Conservation (phyloP, 202 grass and related monocot genomes). For the Saccharum hybrid region DNA sequence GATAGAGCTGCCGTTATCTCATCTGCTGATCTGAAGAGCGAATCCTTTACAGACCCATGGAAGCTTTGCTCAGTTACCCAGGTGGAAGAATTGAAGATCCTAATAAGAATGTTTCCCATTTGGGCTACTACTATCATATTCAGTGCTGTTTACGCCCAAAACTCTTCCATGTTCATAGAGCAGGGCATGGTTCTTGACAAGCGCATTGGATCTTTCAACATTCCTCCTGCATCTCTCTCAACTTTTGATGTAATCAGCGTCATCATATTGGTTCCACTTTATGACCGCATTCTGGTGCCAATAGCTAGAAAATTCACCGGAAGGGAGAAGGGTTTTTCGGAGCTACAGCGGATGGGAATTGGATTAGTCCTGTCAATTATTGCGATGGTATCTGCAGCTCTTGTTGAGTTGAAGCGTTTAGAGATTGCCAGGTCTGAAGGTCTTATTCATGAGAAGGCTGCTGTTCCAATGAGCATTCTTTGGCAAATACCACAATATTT, state of each 20-base stretch:
- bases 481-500: slow-evolving; percentile 93
- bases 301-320: slow-evolving; percentile 68
- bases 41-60: slow-evolving; percentile 57
- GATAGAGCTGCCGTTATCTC: slow-evolving; percentile 78
- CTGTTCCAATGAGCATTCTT: slow-evolving; percentile 75
- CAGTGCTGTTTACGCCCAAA: slow-evolving; percentile 77
- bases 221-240: slow-evolving; percentile 84
- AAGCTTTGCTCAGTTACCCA: slow-evolving; percentile 83
- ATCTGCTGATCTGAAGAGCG: slow-evolving; percentile 54
- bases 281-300: slow-evolving; percentile 70
- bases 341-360: slow-evolving; percentile 85
- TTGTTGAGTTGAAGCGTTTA: slow-evolving; percentile 74
- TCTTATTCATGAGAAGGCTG: slow-evolving; percentile 60
- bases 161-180: slow-evolving; percentile 76
- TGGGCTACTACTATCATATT: slow-evolving; percentile 87
- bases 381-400: slow-evolving; percentile 62
- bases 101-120: slow-evolving; percentile 80
- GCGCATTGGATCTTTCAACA: slow-evolving; percentile 61
- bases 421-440: slow-evolving; percentile 57
- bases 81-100: slow-evolving; percentile 92
- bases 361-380: slow-evolving; percentile 71
- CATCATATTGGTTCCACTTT: slow-evolving; percentile 76
- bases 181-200: slow-evolving; percentile 92
- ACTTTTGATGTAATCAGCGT: slow-evolving; percentile 78
- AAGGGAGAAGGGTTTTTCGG: slow-evolving; percentile 80